Evolutionary conservation across 768 basidiomycete species (phyloP).

Genomic region (Termitomyces sp.): DNA sequence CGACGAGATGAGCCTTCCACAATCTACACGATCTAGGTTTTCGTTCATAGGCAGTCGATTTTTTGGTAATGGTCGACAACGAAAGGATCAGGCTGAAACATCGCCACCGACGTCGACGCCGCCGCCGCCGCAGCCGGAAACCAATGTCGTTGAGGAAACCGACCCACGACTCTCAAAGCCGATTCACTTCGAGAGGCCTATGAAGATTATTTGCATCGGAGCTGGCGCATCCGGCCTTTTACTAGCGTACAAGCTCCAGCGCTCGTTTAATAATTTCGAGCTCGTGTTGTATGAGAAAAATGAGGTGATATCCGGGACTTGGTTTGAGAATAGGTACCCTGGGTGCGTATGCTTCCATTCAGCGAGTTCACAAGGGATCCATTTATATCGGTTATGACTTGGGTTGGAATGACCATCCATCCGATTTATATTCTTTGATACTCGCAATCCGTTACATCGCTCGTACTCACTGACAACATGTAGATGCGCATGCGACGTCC

Average conservation of each 20-base stretch:
- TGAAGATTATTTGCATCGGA: slow-evolving; percentile 28
- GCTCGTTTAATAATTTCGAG: slow-evolving; percentile 27
- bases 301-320: slow-evolving; percentile 25
- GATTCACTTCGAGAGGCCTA: slow-evolving; percentile 21
- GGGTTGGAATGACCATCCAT: not conserved
- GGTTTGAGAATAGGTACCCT: slow-evolving; percentile 32
- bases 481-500: slow-evolving; percentile 28
- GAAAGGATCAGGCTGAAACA: not conserved
- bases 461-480: not conserved
- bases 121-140: not conserved
- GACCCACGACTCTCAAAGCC: slow-evolving; percentile 16
- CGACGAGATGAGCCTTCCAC: not conserved
- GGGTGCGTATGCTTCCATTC: slow-evolving; percentile 17
- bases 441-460: not conserved
- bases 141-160: not conserved
- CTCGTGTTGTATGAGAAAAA: slow-evolving; percentile 31
- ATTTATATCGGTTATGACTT: not conserved
- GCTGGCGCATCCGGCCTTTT: slow-evolving; percentile 31
- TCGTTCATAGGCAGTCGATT: no score
- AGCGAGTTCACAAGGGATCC: no score
- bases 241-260: slow-evolving; percentile 28
- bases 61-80: not conserved
- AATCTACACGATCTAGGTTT: not conserved
- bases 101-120: not conserved
- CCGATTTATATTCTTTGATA: not conserved